phyloP scores from a whole-genome alignment of 768 basidiomycete genomes.

The Phaeotremella skinneri region DNA sequence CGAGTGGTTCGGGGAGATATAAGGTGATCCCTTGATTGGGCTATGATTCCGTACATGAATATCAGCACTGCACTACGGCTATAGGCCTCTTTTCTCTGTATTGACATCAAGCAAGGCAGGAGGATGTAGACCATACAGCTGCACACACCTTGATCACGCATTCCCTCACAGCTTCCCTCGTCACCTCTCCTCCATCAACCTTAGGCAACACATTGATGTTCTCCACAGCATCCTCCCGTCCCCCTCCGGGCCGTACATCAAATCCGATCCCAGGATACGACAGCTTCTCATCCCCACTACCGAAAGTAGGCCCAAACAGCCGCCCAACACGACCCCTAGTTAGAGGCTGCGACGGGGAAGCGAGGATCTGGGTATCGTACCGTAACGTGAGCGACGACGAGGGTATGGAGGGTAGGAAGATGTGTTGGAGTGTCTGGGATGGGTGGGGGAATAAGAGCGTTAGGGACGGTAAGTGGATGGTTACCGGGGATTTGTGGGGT shows the following conservation, averaged over 20 bases:
- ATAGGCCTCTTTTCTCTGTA: too few species aligned
- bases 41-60: slow-evolving; percentile 12
- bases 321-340: slow-evolving; percentile 30
- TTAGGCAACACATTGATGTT: slow-evolving; percentile 19
- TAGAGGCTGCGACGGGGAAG: slow-evolving; percentile 12
- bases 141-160: slow-evolving; percentile 26
- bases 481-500: slow-evolving; percentile 30
- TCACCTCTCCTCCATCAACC: slow-evolving; percentile 13
- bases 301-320: slow-evolving; percentile 45
- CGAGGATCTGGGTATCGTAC: slow-evolving; percentile 32
- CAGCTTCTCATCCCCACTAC: slow-evolving; percentile 25
- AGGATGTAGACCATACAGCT: neutral
- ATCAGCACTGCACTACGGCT: slow-evolving; percentile 8
- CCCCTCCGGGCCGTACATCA: slow-evolving; percentile 17
- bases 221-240: slow-evolving; percentile 31
- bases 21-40: slow-evolving; percentile 37
- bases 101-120: neutral
- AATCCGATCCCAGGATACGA: slow-evolving; percentile 50
- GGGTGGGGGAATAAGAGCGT: slow-evolving; percentile 41
- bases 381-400: slow-evolving; percentile 11
- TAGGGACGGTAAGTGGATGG: slow-evolving; percentile 34
- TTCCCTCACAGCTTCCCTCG: neutral
- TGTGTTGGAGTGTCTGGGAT: slow-evolving; percentile 30
- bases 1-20: slow-evolving; percentile 55
- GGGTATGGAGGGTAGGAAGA: slow-evolving; percentile 20